Evolutionary conservation across 176 grass and related monocot genomes (phyloP).

Genomic region (Hyparrhenia diplandra): DNA sequence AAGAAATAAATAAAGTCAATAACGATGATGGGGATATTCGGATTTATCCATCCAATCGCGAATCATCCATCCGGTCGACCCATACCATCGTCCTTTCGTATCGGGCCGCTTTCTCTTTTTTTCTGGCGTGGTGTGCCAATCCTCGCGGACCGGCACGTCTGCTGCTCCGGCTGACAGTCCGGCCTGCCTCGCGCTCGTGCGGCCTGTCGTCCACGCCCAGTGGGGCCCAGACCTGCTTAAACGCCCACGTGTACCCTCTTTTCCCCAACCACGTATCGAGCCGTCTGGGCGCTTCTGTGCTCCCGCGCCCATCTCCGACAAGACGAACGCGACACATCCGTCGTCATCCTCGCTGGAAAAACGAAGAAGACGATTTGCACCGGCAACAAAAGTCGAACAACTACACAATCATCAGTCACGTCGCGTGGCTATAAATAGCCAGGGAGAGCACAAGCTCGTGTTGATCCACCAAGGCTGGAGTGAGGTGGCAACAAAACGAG

Average conservation of each 20-base stretch:
- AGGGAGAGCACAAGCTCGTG: not conserved
- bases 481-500: not conserved
- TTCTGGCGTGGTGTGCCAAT: too few relatives aligned
- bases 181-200: not conserved
- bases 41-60: too few relatives aligned
- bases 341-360: not conserved
- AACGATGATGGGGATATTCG: too few relatives aligned
- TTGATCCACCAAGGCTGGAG: slow-evolving; percentile 2
- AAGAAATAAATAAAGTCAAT: too few relatives aligned
- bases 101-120: too few relatives aligned
- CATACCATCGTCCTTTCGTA: too few relatives aligned
- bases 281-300: slow-evolving; percentile 1
- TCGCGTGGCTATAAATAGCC: not conserved
- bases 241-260: not conserved
- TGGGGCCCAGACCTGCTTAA: not conserved
- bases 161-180: too few relatives aligned
- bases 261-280: not conserved
- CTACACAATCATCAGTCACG: not conserved
- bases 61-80: too few relatives aligned
- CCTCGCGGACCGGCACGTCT: too few relatives aligned
- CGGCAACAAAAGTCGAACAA: not conserved
- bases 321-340: not conserved
- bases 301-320: not conserved
- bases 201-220: not conserved
- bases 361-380: not conserved